phyloP scores from a whole-genome alignment of 768 basidiomycete species.

The Boletus subcaerulescens region DNA sequence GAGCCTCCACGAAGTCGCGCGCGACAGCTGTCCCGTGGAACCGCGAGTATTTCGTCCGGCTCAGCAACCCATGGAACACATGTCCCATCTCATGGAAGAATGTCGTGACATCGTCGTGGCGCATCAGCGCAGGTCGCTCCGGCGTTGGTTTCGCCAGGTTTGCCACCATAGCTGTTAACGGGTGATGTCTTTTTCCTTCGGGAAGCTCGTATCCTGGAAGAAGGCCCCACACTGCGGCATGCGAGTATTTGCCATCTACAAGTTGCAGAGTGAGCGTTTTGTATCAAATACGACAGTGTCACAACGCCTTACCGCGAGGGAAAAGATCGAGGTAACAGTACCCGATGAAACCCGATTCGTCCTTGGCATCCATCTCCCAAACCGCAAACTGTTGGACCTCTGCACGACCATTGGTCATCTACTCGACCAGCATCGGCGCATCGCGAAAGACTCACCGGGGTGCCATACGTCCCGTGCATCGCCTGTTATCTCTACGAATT shows the following conservation, averaged over 20 bases:
- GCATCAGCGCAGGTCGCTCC: slow-evolving; percentile 78
- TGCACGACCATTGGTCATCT: slow-evolving; percentile 18
- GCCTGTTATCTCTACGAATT: slow-evolving; percentile 54
- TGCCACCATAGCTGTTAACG: slow-evolving; percentile 83
- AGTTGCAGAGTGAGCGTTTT: background rate
- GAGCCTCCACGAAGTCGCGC: slow-evolving; percentile 85
- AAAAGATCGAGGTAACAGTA: slow-evolving; percentile 88
- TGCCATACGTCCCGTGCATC: slow-evolving; percentile 74
- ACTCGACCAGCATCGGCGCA: background rate
- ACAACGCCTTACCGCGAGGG: slow-evolving; percentile 57
- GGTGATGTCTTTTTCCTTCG: slow-evolving; percentile 64
- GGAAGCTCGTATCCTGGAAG: slow-evolving; percentile 59
- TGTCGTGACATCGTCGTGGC: slow-evolving; percentile 84
- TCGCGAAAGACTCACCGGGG: slow-evolving; percentile 48
- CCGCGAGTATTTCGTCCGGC: slow-evolving; percentile 62
- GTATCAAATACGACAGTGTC: background rate
- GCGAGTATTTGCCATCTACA: slow-evolving; percentile 73
- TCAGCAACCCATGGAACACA: slow-evolving; percentile 67
- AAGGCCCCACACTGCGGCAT: slow-evolving; percentile 84
- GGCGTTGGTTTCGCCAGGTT: slow-evolving; percentile 85
- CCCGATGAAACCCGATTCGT: slow-evolving; percentile 71
- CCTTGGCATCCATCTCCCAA: slow-evolving; percentile 76
- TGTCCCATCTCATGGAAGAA: slow-evolving; percentile 93
- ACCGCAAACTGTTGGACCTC: slow-evolving; percentile 85
- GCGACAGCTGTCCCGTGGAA: slow-evolving; percentile 86